Base-by-base conservation (phyloP, 2,329 filamentous ascomycete genomes). In the Trichoderma hamatum region DNA sequence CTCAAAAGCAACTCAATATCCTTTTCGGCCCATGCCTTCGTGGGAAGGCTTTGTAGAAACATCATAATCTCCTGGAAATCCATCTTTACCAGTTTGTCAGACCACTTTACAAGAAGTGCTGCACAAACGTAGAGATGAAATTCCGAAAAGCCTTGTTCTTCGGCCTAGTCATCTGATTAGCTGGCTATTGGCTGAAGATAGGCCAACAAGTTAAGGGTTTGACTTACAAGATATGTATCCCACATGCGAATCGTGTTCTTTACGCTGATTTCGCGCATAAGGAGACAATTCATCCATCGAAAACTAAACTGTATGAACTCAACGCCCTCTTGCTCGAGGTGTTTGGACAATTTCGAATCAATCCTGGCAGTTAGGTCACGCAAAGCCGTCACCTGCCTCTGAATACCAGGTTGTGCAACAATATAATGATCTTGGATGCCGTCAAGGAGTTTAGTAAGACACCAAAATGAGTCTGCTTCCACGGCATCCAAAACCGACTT, bases 271-370 rank as follows among this genome's bases (percentile, higher is more conserved):
- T 99, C 96, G 72, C 96, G 88, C 96, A 99, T 99, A 72, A 99
- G 84, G 64, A 99, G 87, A 79, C 96, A 99, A 76, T 99, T 99
- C 96, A 99, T 99, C 96, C 96, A 99, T 68, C 96, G 88, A 79
- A 99, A 99, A 80, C 94, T 97, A 81, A 99, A 99, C 78, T 99
- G 96, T 76, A 99, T 99, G 77, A 99, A 99, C 78, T 99, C 96
- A 32, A 99, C 93, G 36, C 94, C 91, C 80, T 98, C 94, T 28
- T 87, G 87, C 77, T 97, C 93, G 51, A 99, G 84, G 78, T 99
- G 96, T 74, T 92, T 96, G 3, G 94, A 93, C 59, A 99, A 83
- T 3, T 86, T 86, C 32, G 88, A 88, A 78, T 98, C 95, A 72
- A 99, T 99, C 68, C 96, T 87, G 65, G 92, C 91, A 1, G 95